Base-by-base conservation (phyloP, 2,329 filamentous ascomycete species). In the Colletotrichum sp. region DNA sequence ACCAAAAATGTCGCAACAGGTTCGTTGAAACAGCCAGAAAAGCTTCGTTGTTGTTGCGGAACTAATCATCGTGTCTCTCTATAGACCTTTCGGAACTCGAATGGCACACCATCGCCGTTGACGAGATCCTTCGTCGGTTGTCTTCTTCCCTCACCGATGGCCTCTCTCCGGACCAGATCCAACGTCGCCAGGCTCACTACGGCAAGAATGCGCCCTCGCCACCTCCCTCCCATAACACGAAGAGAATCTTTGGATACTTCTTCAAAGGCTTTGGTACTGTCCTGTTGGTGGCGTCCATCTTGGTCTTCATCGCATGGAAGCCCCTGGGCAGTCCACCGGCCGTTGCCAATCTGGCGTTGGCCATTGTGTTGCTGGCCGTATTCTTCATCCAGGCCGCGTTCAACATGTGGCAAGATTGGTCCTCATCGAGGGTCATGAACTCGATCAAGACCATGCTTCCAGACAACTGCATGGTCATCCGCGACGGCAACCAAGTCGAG, bases 391-490 rank as follows among this genome's bases (percentile, higher is more conserved):
- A 93, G 78, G 93, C 92, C 18, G 89, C 86, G 4, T 95, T 95
- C 83, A 92, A 92, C 78, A 89, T 90, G 78, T 93, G 88, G 86
- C 91, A 93, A 78, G 94, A 96, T 80, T 96, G 93, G 90, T 94
- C 93, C 3, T 93, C 93, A 1, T 93, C 90, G 2, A 86, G 92
- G 7, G 93, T 95, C 69, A 96, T 96, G 94, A 90, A 91, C 21
- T 94, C 93, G 0, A 96, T 96, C 80, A 94, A 92, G 62, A 92
- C 89, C 21, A 94, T 96, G 93, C 86, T 96, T n/a, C 94, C 94
- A 0, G 93, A 95, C 77, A 87, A 91, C 72, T 94, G 92, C 77
- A 84, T 92, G 31, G 87, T 93, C 9, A 83, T 93, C 8, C 90
- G 93, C 24, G 89, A 94, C 76, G 89, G 91, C 2, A 78, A 80